These are phyloP conservation scores for Lactarius deliciosus DNA, from an alignment of 768 basidiomycete species.

Conservation along the genomic window DNA sequence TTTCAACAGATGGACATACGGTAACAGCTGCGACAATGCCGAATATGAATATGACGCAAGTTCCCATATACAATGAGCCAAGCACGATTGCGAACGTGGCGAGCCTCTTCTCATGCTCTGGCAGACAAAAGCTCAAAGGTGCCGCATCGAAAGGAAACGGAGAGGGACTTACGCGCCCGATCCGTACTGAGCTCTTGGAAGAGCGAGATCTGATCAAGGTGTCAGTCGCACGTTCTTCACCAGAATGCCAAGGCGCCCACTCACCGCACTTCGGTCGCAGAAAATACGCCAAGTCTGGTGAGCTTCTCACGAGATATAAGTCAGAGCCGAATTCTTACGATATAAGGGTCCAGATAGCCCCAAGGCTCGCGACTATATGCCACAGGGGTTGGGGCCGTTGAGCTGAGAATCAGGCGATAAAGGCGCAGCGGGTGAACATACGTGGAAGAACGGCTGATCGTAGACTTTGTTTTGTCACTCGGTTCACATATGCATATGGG, in stretches of 20 bases:
- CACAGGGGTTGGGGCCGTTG: not conserved
- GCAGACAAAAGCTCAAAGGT: conserved; percentile 28
- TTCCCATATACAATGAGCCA: conserved; percentile 54
- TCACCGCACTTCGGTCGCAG: conserved; percentile 32
- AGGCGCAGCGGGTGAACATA: conserved; percentile 26
- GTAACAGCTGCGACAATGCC: conserved; percentile 51
- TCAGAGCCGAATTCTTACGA: conserved; percentile 47
- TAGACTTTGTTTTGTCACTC: conserved; percentile 55
- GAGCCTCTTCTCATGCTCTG: conserved; percentile 45
- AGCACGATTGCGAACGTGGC: conserved; percentile 57
- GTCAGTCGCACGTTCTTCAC: not conserved
- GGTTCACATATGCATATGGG: conserved; percentile 57
- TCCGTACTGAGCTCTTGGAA: conserved; percentile 55
- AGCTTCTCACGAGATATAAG: not conserved
- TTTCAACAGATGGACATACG: conserved; percentile 42
- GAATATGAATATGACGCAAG: conserved; percentile 52
- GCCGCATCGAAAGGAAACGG: not conserved
- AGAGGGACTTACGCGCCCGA: conserved; percentile 44
- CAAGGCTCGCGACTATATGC: conserved; percentile 43
- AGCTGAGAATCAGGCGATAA: not conserved
- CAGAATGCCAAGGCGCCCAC: not conserved
- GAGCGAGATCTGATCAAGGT: conserved; percentile 51
- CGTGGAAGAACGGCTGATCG: conserved; percentile 56
- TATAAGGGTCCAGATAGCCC: conserved; percentile 59
- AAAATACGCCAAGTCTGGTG: conserved; percentile 32